A percentile compares a stretch with the other conserved stretches of the same genome.
These are phyloP conservation scores for Leavenworthia alabamica DNA, from an alignment of 345 rosid species.

Conservation along the genomic window DNA sequence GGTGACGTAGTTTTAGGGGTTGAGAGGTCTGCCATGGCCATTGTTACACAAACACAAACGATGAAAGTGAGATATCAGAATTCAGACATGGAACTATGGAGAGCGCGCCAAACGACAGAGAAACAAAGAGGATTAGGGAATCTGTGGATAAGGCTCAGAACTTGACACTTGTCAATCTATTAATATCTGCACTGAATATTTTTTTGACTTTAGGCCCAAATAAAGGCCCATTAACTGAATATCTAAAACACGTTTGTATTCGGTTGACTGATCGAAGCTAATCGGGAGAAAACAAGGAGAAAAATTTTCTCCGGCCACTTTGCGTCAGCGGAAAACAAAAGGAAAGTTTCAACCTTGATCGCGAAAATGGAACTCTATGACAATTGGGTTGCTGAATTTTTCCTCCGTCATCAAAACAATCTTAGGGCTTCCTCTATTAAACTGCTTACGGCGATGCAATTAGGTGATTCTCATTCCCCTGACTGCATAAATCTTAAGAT, in stretches of 20 bases:
- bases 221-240: constrained; percentile 7
- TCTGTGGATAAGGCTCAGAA: constrained; percentile 39
- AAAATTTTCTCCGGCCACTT: constrained; percentile 15
- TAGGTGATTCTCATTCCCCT: background rate
- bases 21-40: constrained; percentile 71
- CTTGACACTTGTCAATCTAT: constrained; percentile 49
- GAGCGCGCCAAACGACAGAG: constrained; percentile 24
- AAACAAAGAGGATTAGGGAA: constrained; percentile 19
- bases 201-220: constrained; percentile 21
- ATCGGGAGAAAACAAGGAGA: too few species aligned
- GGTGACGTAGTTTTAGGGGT: constrained; percentile 36
- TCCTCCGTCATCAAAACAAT: constrained; percentile 8
- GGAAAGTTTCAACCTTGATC: background rate
- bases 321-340: background rate
- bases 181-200: constrained; percentile 28
- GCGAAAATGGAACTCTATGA: constrained; percentile 3
- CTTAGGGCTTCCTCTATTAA: constrained; percentile 4
- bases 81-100: background rate
- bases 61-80: constrained; percentile 15
- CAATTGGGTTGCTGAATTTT: constrained; percentile 6
- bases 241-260: background rate
- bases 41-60: constrained; percentile 32
- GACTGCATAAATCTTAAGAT: constrained; percentile 5
- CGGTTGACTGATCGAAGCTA: constrained; percentile 1
- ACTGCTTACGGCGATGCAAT: constrained; percentile 3